A percentile compares a stretch with the other conserved stretches of the same genome.
Conservation (phyloP, 306 rosid species). For the Gastrolobium bilobum region DNA sequence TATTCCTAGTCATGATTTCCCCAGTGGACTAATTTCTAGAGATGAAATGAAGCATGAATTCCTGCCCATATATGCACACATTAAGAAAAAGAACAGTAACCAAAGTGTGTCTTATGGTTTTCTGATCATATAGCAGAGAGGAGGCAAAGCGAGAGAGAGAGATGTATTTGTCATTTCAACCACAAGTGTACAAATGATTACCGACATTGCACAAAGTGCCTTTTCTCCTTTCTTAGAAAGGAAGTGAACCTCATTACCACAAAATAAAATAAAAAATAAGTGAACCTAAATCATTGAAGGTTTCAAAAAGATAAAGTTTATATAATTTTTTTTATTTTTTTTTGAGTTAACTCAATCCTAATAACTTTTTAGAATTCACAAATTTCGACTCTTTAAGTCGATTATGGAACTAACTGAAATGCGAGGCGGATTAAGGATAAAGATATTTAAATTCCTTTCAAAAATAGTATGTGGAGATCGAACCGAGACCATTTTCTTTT, state of each 20-base stretch:
- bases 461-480: no score
- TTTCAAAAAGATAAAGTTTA: conserved; percentile 48
- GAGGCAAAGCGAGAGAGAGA: conserved; percentile 23
- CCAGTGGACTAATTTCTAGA: not conserved
- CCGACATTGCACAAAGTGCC: conserved; percentile 54
- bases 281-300: conserved; percentile 58
- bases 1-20: not conserved
- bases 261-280: not conserved
- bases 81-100: conserved; percentile 17
- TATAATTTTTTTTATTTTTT: no score
- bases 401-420: no score
- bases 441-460: no score
- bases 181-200: conserved; percentile 55
- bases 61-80: not conserved
- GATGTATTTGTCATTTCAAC: conserved; percentile 49
- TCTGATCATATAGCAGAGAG: conserved; percentile 31
- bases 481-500: no score
- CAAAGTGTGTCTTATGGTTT: conserved; percentile 30
- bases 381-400: no score
- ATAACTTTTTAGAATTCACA: no score
- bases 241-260: conserved; percentile 49
- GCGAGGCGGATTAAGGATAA: no score
- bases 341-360: no score
- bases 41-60: conserved; percentile 4
- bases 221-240: conserved; percentile 56